Percentiles rank a stretch among this genome's conserved stretches.
phyloP scores from a whole-genome alignment of 371 early-diverging fungal species.

The Vairimorpha necatrix region DNA sequence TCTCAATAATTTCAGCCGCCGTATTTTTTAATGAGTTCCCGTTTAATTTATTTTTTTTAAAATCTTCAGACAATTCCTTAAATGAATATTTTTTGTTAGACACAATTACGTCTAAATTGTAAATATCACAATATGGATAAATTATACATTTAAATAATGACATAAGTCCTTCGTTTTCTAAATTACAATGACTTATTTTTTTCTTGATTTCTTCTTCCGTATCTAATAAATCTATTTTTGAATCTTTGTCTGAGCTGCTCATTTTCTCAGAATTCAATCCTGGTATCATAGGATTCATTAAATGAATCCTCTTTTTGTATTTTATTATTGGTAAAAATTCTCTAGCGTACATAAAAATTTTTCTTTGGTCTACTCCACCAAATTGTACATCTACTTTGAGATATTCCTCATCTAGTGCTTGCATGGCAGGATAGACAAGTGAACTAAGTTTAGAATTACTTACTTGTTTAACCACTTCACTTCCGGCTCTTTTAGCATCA shows the following conservation, averaged over 20 bases:
- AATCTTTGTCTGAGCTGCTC: slow-evolving; percentile 89
- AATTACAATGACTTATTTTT: slow-evolving; percentile 91
- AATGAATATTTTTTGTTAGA: slow-evolving; percentile 73
- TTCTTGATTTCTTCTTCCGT: slow-evolving; percentile 73
- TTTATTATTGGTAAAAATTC: slow-evolving; percentile 88
- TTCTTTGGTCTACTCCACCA: slow-evolving; percentile 98
- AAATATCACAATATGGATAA: slow-evolving; percentile 69
- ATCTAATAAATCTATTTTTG: slow-evolving; percentile 95
- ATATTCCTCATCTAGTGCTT: slow-evolving; percentile 97
- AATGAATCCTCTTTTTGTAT: slow-evolving; percentile 89
- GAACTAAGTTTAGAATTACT: slow-evolving; percentile 82
- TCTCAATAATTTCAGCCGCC: slow-evolving; percentile 75
- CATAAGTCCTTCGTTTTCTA: slow-evolving; percentile 90
- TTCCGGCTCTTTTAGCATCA: slow-evolving; percentile 96
- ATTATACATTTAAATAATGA: slow-evolving; percentile 79
- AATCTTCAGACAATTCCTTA: slow-evolving; percentile 76
- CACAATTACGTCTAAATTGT: slow-evolving; percentile 64
- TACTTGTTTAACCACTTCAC: slow-evolving; percentile 98
- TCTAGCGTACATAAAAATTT: slow-evolving; percentile 95
- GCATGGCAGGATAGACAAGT: slow-evolving; percentile 93
- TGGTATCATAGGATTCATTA: slow-evolving; percentile 99
- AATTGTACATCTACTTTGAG: slow-evolving; percentile 93
- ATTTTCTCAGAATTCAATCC: slow-evolving; percentile 92
- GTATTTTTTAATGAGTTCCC: slow-evolving; percentile 91
- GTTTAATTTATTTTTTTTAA: slow-evolving; percentile 76